Evolutionary conservation across 257 asterid species (phyloP).

Genomic region (Solanum virginianum): DNA sequence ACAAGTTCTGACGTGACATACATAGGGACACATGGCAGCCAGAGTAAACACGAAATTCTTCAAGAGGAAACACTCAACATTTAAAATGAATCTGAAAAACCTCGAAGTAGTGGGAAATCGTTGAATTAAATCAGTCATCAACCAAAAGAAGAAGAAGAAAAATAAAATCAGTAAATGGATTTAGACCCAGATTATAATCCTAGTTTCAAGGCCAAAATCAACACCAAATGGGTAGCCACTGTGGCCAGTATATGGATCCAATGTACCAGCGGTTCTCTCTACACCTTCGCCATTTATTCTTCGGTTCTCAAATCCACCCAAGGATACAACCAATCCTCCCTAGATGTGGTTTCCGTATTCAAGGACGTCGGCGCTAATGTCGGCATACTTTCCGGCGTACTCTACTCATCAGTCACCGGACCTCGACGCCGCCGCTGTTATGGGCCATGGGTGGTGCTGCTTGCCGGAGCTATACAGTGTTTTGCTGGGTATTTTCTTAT

Average conservation of each 20-base stretch:
- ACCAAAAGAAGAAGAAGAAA: not conserved
- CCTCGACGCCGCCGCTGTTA: conserved; percentile 1
- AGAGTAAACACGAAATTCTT: not conserved
- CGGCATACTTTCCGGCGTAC: conserved; percentile 73
- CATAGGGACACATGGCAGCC: not conserved
- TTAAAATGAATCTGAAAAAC: not conserved
- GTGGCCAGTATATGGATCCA: conserved; percentile 31
- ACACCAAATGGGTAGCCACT: conserved; percentile 25
- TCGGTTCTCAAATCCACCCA: conserved; percentile 29
- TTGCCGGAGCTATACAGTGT: conserved; percentile 69
- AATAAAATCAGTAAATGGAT: conserved; percentile 3
- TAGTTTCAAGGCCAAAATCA: conserved; percentile 7
- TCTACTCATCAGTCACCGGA: conserved; percentile 38
- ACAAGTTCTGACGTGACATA: not conserved
- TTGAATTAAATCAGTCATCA: not conserved
- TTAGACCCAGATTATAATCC: conserved; percentile 28
- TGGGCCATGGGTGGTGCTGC: conserved; percentile 67
- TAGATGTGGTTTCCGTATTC: conserved; percentile 63
- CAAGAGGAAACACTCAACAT: not conserved
- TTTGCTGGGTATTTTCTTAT: conserved; percentile 75
- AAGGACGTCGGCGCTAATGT: conserved; percentile 83
- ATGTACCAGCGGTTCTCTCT: conserved; percentile 24
- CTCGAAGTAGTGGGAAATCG: not conserved
- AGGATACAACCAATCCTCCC: conserved; percentile 64
- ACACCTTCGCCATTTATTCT: conserved; percentile 25